Evolutionary conservation across 371 early-diverging fungal genomes (phyloP), one percentile per base, ranked within the genome.

Genomic region (Funneliformis caledonium): DNA sequence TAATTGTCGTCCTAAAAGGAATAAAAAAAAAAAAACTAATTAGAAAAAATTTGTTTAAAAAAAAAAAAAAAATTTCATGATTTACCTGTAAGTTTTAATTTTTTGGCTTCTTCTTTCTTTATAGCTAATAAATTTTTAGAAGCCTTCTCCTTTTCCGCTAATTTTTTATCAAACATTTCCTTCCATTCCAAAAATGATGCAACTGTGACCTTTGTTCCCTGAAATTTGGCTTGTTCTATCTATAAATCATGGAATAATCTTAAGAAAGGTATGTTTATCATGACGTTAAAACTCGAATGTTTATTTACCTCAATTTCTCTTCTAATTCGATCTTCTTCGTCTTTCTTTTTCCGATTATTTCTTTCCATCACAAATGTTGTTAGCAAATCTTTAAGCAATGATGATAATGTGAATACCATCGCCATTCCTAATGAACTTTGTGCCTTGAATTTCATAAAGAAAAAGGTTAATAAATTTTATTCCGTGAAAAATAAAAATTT

Each of bases 381-480:
- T 37, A 96, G 83, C 8, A 82, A 84, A 81, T 97, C 97, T 83
- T 95, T 95, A 26, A 95, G 89, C 0, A 86, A 83, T 26, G 95
- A 89, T 5, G 92, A 94, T 89, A 98, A 89, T 11, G 93, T 89
- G 83, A 97, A 98, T 42, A 96, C 91, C 95, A 96, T 95, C 45
- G 91, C 96, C 96, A 97, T 97, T 26, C 98, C 98, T 72, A 94
- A 82, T 74, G 91, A 91, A 72, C 95, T 93, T 76, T 93, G 93
- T 1, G 89, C 93, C 91, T 85, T 82, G 52, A 69, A 11, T 67
- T 50, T 26, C 26, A 26, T 26, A 45, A 56, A 50, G 45, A 16
- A 14, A 68, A 26, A 37, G 37, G 31, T 68, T 26, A 45, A 6
- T 8, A 50, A 50, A 14, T 50, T 50, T 16, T 14, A 50, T 45